These are phyloP conservation scores for Stagonosporopsis cucurbitacearum DNA, from an alignment of 2,329 filamentous ascomycete species.

Conservation along the genomic window DNA sequence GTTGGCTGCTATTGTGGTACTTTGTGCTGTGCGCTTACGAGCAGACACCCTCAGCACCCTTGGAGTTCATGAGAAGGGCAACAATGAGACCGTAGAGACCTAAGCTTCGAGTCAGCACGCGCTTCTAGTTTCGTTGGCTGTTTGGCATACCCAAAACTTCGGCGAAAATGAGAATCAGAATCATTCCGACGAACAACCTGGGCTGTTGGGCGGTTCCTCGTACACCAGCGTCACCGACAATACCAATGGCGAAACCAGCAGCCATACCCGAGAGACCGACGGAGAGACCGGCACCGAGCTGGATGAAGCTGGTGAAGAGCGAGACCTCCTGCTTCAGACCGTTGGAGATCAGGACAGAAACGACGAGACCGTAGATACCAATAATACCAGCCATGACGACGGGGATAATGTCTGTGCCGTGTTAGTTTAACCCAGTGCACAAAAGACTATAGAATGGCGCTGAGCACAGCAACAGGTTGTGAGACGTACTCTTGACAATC, in stretches of 20 bases:
- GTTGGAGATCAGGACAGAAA: constrained; percentile 62
- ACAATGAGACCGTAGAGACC: constrained; percentile 99
- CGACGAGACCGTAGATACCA: constrained; percentile 78
- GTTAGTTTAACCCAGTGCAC: constrained; percentile 15
- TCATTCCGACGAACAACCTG: constrained; percentile 94
- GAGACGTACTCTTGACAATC: constrained; percentile 94
- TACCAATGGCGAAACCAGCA: constrained; percentile 77
- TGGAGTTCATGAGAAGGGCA: constrained; percentile 99
- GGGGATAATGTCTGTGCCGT: constrained; percentile 84
- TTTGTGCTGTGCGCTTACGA: constrained; percentile 18
- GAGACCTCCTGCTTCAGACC: constrained; percentile 55
- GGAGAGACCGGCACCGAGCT: constrained; percentile 60
- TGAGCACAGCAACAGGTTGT: background rate
- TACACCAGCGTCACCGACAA: constrained; percentile 80
- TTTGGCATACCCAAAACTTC: constrained; percentile 86
- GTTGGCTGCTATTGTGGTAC: constrained; percentile 35
- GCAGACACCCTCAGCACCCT: constrained; percentile 56
- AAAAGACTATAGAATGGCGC: background rate
- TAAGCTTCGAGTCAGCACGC: constrained; percentile 44
- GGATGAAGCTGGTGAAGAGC: constrained; percentile 60
- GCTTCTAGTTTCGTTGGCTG: no score
- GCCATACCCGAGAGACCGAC: constrained; percentile 87
- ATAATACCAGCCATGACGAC: constrained; percentile 99
- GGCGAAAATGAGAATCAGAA: constrained; percentile 98
- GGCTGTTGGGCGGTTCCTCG: constrained; percentile 85